Percentiles rank a stretch among this genome's conserved stretches.
phyloP scores from a whole-genome alignment of 1,284 basidiomycete genomes.

The Inonotus hispidus region DNA sequence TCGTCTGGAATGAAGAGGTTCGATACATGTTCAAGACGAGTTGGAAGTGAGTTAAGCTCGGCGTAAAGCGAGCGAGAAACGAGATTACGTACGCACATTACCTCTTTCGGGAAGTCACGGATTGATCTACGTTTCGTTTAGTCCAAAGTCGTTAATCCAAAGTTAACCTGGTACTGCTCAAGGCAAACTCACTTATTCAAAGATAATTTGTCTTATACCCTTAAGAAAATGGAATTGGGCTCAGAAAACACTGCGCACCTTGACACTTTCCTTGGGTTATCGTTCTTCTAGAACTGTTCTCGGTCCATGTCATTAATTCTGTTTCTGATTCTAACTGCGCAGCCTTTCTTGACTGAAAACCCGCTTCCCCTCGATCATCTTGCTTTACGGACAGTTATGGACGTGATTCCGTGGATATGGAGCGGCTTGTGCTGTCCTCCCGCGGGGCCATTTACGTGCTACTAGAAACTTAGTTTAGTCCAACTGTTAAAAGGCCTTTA shows the following conservation, averaged over 20 bases:
- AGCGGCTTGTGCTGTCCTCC: background rate
- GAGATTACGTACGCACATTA: background rate
- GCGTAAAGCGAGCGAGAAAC: background rate
- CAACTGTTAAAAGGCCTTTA: conserved; percentile 13
- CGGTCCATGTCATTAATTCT: background rate
- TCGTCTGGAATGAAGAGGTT: background rate
- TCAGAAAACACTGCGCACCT: background rate
- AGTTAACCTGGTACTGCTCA: background rate
- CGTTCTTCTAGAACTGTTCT: background rate
- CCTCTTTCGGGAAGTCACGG: background rate
- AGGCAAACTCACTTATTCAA: background rate
- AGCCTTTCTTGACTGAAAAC: background rate
- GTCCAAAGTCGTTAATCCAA: background rate
- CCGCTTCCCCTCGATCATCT: background rate
- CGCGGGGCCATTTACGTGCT: background rate
- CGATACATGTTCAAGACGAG: background rate
- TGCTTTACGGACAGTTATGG: background rate
- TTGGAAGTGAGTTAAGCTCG: background rate
- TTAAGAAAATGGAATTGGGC: background rate
- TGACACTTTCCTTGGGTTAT: background rate
- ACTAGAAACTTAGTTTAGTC: conserved; percentile 5
- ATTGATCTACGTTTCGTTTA: background rate
- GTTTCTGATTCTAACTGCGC: background rate
- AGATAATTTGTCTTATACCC: background rate
- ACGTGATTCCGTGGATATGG: conserved; percentile 4